Evolutionary conservation across 257 asterid genomes (phyloP).

Genomic region (Solanum virginianum): DNA sequence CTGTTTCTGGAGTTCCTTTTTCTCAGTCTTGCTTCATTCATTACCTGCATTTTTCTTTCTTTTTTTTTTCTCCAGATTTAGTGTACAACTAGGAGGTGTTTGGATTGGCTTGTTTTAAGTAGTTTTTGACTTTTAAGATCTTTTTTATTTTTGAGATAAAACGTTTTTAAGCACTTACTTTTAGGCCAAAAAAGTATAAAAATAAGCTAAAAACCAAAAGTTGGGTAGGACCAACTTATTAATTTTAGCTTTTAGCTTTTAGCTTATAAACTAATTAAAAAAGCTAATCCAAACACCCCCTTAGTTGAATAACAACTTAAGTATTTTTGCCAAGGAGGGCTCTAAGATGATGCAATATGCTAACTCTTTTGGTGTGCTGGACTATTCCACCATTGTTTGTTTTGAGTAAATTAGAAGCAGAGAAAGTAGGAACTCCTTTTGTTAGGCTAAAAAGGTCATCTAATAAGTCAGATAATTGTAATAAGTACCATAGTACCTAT

Average conservation of each 20-base stretch:
- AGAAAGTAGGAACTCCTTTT: not conserved
- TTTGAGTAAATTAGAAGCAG: not conserved
- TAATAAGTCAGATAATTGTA: not conserved
- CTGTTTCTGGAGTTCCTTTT: not conserved
- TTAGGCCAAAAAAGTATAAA: no score
- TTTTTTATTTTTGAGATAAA: no score
- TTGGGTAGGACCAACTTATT: no score
- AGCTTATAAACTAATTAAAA: no score
- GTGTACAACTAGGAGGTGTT: not conserved
- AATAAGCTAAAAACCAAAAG: no score
- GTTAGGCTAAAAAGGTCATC: not conserved
- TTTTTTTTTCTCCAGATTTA: no score
- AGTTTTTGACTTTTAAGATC: no score
- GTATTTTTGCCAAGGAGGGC: not conserved
- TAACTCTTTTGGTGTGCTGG: not conserved
- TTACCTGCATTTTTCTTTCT: not conserved
- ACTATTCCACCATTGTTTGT: not conserved
- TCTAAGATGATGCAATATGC: not conserved
- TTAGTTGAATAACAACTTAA: not conserved
- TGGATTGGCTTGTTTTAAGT: no score
- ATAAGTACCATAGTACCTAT: not conserved
- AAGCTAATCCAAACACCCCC: no score
- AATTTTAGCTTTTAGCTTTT: no score
- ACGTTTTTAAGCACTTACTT: no score
- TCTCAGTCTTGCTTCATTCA: not conserved